Conservation (phyloP, 192 early-diverging fungal species). For the Coemansia biformis region DNA sequence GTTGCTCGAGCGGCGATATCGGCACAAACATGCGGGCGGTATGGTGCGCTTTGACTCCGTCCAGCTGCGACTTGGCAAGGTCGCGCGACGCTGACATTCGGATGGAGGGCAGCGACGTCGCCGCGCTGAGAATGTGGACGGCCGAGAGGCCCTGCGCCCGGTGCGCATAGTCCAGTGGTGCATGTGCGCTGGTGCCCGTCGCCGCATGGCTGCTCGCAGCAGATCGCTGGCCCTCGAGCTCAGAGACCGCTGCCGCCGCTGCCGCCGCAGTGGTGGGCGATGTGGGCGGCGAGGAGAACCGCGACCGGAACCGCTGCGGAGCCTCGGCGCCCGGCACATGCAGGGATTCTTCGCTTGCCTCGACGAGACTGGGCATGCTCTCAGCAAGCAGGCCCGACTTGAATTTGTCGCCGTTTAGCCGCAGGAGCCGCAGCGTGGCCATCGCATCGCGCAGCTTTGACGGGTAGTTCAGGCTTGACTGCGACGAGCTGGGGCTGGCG, state of each 20-base stretch:
- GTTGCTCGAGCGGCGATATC: conserved; percentile 47
- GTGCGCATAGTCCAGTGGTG: background rate
- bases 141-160: conserved; percentile 39
- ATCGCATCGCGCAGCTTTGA: conserved; percentile 51
- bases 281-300: conserved; percentile 18
- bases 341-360: conserved; percentile 20
- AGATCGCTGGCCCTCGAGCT: background rate
- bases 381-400: conserved; percentile 18
- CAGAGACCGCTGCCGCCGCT: background rate
- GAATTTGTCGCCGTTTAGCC: conserved; percentile 35
- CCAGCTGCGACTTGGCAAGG: conserved; percentile 16
- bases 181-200: too few relatives aligned
- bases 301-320: conserved; percentile 18
- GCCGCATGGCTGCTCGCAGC: background rate
- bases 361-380: conserved; percentile 41
- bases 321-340: background rate
- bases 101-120: conserved; percentile 43
- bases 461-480: conserved; percentile 41
- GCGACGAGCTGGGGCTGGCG: conserved; percentile 41
- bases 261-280: background rate
- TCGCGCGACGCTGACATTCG: conserved; percentile 22
- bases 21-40: conserved; percentile 39
- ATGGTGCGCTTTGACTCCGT: conserved; percentile 17
- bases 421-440: conserved; percentile 45
- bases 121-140: conserved; percentile 40